Conservation (phyloP, 768 basidiomycete genomes). For the Cystobasidiopsis lactophilus region DNA sequence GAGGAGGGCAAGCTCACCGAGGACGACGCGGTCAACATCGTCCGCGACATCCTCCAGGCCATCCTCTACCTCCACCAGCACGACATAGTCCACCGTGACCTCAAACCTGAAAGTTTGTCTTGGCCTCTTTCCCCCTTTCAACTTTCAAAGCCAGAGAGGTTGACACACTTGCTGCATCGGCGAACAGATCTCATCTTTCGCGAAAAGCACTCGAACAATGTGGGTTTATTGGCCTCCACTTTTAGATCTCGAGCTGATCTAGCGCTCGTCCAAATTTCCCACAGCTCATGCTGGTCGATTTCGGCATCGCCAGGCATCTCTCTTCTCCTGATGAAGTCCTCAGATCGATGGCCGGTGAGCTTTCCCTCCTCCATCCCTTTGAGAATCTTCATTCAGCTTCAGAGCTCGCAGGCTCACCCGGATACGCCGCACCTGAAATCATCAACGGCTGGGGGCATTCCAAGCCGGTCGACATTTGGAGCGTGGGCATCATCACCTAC, state of each 20-base stretch:
- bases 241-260: not conserved
- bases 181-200: not conserved
- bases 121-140: not conserved
- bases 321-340: slow-evolving; percentile 17
- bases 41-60: slow-evolving; percentile 23
- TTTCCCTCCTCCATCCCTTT: too few species aligned
- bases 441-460: slow-evolving; percentile 45
- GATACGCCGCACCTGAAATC: slow-evolving; percentile 44
- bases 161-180: too few species aligned
- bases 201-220: not conserved
- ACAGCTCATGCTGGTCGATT: slow-evolving; percentile 88
- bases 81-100: slow-evolving; percentile 85
- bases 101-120: slow-evolving; percentile 72
- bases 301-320: slow-evolving; percentile 46
- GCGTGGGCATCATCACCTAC: slow-evolving; percentile 80
- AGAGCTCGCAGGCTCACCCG: too few species aligned
- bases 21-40: slow-evolving; percentile 56
- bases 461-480: slow-evolving; percentile 85
- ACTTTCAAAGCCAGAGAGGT: not conserved
- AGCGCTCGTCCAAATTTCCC: slow-evolving; percentile 32
- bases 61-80: slow-evolving; percentile 60
- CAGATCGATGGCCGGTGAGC: slow-evolving; percentile 3
- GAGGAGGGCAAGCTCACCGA: slow-evolving; percentile 81
- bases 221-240: not conserved
- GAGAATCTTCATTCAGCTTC: too few species aligned